Base-by-base conservation (phyloP, 345 rosid genomes). In the Ceriops zippeliana region DNA sequence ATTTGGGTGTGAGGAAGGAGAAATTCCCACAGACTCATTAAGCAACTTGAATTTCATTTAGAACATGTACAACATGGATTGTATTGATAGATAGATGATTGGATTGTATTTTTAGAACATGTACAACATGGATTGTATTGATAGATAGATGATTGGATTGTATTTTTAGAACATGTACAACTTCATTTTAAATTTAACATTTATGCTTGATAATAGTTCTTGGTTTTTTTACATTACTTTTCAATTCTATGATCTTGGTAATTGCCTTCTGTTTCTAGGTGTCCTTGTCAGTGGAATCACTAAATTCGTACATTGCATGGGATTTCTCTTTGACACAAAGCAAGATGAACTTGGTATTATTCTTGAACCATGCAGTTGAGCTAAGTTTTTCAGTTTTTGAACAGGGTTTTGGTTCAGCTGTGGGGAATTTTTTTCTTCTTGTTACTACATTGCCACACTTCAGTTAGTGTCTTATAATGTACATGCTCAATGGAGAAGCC, bases 221-320 rank as follows among this genome's bases (percentile, higher is more conserved):
- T 62, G 46, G 63, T 58, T 8, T 30, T 28, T 68, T 62, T 10
- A 67, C 1, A n/a, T 20, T 34, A 10, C 30, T 34, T n/a, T 52
- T 68, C 8, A 30, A 34, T 38, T 61, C 58, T 17, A 19, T 49
- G 60, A 24, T 58, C 28, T 64, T 64, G 21, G 47, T 57, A 62
- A 53, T 37, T 69, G 54, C 63, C 38, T 69, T 51, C 20, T 53
- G 65, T 77, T 78, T 74, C 7, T 68, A 91, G 98, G 87, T 93
- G 63, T 84, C 85, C n/a, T 71, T 93, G 79, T 64, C 70, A 6
- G 98, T 91, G 85, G 98, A 93, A 62, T 83, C 97, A 1, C 73
- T 89, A 69, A 93, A 93, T 82, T 93, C 98, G 0, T 93, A 89
- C 73, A 86, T 93, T 74, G 98, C 96, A 70, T 93, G 98, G 98